These are phyloP conservation scores for Leptographium galeiforme DNA, from an alignment of 2,329 filamentous ascomycete genomes.

Conservation along the genomic window DNA sequence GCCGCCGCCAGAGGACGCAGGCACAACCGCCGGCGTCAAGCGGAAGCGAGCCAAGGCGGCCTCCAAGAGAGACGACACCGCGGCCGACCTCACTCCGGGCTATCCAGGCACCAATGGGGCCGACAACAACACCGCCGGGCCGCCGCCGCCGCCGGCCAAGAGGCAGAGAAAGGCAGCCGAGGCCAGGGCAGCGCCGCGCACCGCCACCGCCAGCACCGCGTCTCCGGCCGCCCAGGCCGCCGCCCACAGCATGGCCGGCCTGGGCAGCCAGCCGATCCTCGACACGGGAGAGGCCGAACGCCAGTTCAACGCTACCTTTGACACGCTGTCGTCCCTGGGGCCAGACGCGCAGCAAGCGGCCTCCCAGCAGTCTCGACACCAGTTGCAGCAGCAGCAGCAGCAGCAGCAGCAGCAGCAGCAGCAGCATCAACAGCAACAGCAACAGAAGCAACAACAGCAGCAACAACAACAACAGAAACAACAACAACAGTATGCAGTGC, in stretches of 20 bases:
- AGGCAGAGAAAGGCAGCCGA: slow-evolving; percentile 24
- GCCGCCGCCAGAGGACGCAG: background rate
- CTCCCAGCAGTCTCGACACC: slow-evolving; percentile 5
- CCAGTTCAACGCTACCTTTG: slow-evolving; percentile 7
- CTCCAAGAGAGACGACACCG: slow-evolving; percentile 1
- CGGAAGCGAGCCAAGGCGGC: slow-evolving; percentile 18
- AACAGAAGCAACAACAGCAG: slow-evolving; percentile 9
- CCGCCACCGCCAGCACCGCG: slow-evolving; percentile 6
- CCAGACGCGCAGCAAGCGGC: slow-evolving; percentile 11
- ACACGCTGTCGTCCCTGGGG: slow-evolving; percentile 7
- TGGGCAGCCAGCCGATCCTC: slow-evolving; percentile 5
- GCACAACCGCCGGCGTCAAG: slow-evolving; percentile 13
- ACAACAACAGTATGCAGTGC: slow-evolving; percentile 4
- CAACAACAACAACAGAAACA: background rate
- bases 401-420: slow-evolving; percentile 3
- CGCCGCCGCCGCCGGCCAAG: slow-evolving; percentile 21
- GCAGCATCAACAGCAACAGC: slow-evolving; percentile 2
- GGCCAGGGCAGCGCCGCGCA: slow-evolving; percentile 12
- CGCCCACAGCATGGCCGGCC: background rate
- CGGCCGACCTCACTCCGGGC: background rate
- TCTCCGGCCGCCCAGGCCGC: slow-evolving; percentile 4
- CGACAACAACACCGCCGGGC: slow-evolving; percentile 8
- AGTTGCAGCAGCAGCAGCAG: background rate
- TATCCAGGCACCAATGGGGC: background rate
- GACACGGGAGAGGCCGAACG: slow-evolving; percentile 1